Percentiles rank a stretch among this genome's conserved stretches.
phyloP scores from a whole-genome alignment of 179 eudicot species.

The Spergularia azorica region DNA sequence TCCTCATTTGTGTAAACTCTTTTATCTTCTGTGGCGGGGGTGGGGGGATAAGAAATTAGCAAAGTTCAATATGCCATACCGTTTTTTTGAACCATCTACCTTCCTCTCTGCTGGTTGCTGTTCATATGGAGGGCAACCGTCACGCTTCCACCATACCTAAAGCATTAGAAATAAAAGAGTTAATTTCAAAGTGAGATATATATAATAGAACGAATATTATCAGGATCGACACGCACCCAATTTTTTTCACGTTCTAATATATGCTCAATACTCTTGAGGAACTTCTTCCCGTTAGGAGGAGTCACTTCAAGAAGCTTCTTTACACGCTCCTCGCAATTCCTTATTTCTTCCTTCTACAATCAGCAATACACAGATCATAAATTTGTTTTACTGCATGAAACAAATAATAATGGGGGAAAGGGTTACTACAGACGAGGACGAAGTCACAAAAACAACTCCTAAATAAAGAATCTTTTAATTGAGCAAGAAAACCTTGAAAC shows the following conservation, averaged over 20 bases:
- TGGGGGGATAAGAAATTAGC: neutral
- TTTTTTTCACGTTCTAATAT: conserved; percentile 93
- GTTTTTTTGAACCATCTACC: conserved; percentile 73
- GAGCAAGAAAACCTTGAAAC: too few relatives aligned
- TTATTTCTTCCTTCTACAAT: conserved; percentile 86
- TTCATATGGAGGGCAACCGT: conserved; percentile 95
- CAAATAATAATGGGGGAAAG: too few relatives aligned
- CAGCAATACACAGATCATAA: conserved; percentile 5
- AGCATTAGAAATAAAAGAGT: neutral
- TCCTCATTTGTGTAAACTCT: neutral
- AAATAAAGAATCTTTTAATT: too few relatives aligned
- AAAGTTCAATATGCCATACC: conserved; percentile 43
- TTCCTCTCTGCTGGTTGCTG: conserved; percentile 74
- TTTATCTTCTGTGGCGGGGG: neutral
- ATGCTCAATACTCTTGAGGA: conserved; percentile 83
- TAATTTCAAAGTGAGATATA: neutral
- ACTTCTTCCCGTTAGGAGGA: conserved; percentile 92
- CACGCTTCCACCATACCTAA: conserved; percentile 99
- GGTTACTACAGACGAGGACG: too few relatives aligned
- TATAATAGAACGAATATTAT: conserved; percentile 12
- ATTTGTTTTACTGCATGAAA: too few relatives aligned
- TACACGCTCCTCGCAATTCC: conserved; percentile 81
- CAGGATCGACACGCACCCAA: conserved; percentile 58
- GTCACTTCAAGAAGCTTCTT: conserved; percentile 86
- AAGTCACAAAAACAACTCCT: too few relatives aligned